Conservation (phyloP, 805 yeast species). For the Hanseniaspora lachancei region DNA sequence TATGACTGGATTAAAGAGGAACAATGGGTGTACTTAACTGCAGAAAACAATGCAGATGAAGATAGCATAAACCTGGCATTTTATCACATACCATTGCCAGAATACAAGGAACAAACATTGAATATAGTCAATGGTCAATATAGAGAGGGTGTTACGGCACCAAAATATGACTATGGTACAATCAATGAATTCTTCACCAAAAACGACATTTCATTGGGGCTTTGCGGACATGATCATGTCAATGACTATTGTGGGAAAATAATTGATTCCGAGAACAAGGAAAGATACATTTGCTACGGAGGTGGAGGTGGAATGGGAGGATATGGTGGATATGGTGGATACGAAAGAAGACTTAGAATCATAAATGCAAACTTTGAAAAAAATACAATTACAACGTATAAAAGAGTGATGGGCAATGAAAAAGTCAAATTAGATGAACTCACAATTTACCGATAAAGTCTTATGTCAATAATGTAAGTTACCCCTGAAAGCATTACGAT, state of each 20-base stretch:
- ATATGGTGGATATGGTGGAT: slow-evolving; percentile 85
- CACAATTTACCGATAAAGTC: neutral
- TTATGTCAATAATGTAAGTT: too few relatives aligned
- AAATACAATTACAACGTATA: neutral
- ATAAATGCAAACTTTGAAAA: slow-evolving; percentile 43
- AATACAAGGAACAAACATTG: slow-evolving; percentile 31
- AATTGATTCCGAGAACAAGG: slow-evolving; percentile 23
- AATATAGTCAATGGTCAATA: slow-evolving; percentile 41
- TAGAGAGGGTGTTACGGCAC: slow-evolving; percentile 70
- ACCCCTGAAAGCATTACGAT: neutral
- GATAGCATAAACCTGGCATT: slow-evolving; percentile 60
- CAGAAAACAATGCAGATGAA: slow-evolving; percentile 27
- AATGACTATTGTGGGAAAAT: slow-evolving; percentile 77
- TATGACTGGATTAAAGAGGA: slow-evolving; percentile 74
- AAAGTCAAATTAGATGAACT: slow-evolving; percentile 1
- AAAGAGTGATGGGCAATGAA: slow-evolving; percentile 5
- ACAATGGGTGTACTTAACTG: slow-evolving; percentile 48
- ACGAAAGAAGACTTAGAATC: slow-evolving; percentile 62
- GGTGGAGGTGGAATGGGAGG: slow-evolving; percentile 95
- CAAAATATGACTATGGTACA: slow-evolving; percentile 37
- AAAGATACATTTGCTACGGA: slow-evolving; percentile 80
- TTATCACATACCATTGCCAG: slow-evolving; percentile 89
- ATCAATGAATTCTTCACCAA: slow-evolving; percentile 21
- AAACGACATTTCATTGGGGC: slow-evolving; percentile 52
- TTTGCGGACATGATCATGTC: slow-evolving; percentile 92